Evolutionary conservation across 2,329 filamentous ascomycete species (phyloP).

Genomic region (Colletotrichum melonis): DNA sequence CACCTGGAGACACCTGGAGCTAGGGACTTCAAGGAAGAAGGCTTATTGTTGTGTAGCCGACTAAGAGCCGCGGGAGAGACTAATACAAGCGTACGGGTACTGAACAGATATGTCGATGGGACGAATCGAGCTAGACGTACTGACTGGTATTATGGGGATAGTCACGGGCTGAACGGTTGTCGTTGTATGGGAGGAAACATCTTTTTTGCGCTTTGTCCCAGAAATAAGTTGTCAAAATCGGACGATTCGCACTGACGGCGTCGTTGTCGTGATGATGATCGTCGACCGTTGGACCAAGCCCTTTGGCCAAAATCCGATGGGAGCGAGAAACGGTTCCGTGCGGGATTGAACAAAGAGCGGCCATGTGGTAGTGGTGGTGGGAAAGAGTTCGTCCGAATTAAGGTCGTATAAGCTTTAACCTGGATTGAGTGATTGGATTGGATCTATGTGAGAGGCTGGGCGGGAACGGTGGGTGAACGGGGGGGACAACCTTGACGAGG

Average conservation of each 20-base stretch:
- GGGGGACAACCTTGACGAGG: slow-evolving; percentile 9
- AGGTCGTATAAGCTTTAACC: not conserved
- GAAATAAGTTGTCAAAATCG: not conserved
- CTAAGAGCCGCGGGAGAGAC: not conserved
- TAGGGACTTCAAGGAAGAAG: too few species aligned
- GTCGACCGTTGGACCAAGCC: slow-evolving; percentile 14
- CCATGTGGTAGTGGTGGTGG: not conserved
- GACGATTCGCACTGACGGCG: not conserved
- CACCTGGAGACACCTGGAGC: not conserved
- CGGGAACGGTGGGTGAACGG: not conserved
- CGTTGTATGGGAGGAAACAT: not conserved
- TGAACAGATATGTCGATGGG: not conserved
- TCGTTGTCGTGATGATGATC: not conserved
- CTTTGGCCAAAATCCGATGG: not conserved
- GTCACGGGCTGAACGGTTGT: not conserved
- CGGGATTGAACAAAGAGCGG: slow-evolving; percentile 15
- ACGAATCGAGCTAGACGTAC: not conserved
- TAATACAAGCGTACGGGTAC: too few species aligned
- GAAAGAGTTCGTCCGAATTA: not conserved
- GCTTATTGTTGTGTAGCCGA: not conserved
- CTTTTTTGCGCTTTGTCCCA: not conserved
- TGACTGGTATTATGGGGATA: not conserved
- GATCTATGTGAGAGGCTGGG: slow-evolving; percentile 6
- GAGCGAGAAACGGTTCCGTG: not conserved
- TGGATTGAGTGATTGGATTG: not conserved